phyloP scores from a whole-genome alignment of 495 filamentous ascomycete genomes.

The Annulohypoxylon bovei region DNA sequence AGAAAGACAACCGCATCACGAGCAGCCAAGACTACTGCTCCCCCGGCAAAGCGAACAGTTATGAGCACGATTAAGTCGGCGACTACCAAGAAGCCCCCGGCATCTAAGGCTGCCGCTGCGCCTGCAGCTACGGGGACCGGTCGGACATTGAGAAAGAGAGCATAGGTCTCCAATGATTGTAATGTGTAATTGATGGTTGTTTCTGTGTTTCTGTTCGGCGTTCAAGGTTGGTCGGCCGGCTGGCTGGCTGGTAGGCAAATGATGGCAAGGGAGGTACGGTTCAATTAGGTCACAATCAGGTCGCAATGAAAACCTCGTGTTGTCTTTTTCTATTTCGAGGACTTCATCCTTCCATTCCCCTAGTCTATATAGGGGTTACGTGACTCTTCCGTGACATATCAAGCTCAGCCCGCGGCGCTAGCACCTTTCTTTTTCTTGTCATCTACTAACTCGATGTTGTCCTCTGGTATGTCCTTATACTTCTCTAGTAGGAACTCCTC shows the following conservation, averaged over 20 bases:
- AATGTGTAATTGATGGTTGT: slow-evolving; percentile 20
- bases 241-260: slow-evolving; percentile 14
- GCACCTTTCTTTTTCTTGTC: slow-evolving; percentile 89
- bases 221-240: slow-evolving; percentile 20
- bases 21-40: slow-evolving; percentile 51
- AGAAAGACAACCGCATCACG: slow-evolving; percentile 50
- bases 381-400: slow-evolving; percentile 11
- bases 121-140: slow-evolving; percentile 49
- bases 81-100: slow-evolving; percentile 53
- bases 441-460: slow-evolving; percentile 93
- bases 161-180: slow-evolving; percentile 40
- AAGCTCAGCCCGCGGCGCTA: slow-evolving; percentile 29
- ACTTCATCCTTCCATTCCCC: background rate
- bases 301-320: slow-evolving; percentile 36
- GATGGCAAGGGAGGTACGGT: slow-evolving; percentile 3
- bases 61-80: slow-evolving; percentile 55
- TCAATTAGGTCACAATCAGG: slow-evolving; percentile 19
- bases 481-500: slow-evolving; percentile 88
- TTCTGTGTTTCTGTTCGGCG: slow-evolving; percentile 11
- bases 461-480: slow-evolving; percentile 85
- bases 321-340: slow-evolving; percentile 26
- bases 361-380: background rate
- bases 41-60: slow-evolving; percentile 50
- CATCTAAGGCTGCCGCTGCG: slow-evolving; percentile 44
- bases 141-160: slow-evolving; percentile 63